Evolutionary conservation across 805 yeast species (phyloP), one percentile per base, ranked within the genome.

Genomic region (Candida tibetensis): DNA sequence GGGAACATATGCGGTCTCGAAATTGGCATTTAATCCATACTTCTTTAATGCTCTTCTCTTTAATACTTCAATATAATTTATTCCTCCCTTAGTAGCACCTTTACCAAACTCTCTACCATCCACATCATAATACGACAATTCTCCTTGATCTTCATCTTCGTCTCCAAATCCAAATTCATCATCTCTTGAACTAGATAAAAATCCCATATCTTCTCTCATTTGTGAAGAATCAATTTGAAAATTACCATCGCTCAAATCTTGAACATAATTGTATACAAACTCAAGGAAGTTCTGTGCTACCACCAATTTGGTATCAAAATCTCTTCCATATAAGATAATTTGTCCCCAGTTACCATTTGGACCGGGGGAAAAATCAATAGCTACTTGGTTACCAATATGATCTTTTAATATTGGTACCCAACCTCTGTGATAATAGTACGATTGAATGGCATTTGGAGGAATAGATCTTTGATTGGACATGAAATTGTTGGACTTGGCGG

Each of bases 361-460:
- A 5, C 88, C 96, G 1, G 69, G 67, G 7, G 69, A 58, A 42
- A 91, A 72, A 64, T 91, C 99, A 12, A 93, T 69, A 36, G 89
- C 99, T 46, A 91, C 81, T 60, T 89, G 90, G 65, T 91, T 91
- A 32, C 99, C 99, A 16, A 80, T 82, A 37, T 77, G 80, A 59
- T 91, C 99, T 34, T 91, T 87, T 27, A 86, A 79, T 36, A 91
- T 62, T 3, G 99, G 98, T 42, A 91, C 80, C 99, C 99, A 91
- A 2, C 67, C 45, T 32, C 38, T 57, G 41, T 64, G 66, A 28
- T 56, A 58, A 45, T 65, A 65, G 33, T 39, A 42, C 5, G 67
- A 58, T 43, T 65, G 71, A 29, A 64, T 54, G 3, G 69, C 48
- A 42, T 63, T 62, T 34, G 67, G 66, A 2, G 71, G 71, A 27